Percentiles rank a stretch among this genome's conserved stretches.
These are phyloP conservation scores for Candida ipomoeae DNA, from an alignment of 805 yeast species.

Conservation along the genomic window DNA sequence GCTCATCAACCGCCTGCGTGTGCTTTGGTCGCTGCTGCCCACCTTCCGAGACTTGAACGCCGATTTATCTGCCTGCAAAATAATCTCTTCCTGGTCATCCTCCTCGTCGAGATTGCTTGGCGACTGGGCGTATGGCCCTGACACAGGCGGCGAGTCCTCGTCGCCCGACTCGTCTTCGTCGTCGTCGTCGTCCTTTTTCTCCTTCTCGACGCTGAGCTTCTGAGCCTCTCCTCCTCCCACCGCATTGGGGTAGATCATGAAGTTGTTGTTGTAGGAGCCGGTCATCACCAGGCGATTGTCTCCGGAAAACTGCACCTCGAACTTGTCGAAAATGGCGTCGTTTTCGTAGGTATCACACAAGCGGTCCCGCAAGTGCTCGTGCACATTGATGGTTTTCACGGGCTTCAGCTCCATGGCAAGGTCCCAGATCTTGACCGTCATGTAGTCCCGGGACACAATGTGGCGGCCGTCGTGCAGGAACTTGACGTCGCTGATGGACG, in stretches of 20 bases:
- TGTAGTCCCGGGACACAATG: conserved; percentile 93
- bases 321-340: conserved; percentile 97
- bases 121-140: conserved; percentile 27
- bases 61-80: conserved; percentile 95
- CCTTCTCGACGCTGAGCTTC: background rate
- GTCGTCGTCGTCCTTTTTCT: conserved; percentile 21
- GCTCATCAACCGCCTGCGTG: conserved; percentile 49
- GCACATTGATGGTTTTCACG: conserved; percentile 88
- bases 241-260: conserved; percentile 92
- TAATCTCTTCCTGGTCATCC: conserved; percentile 53
- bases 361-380: conserved; percentile 88
- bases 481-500: conserved; percentile 89
- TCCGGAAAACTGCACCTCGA: conserved; percentile 93
- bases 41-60: conserved; percentile 83
- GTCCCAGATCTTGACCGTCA: conserved; percentile 98
- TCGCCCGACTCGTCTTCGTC: conserved; percentile 43
- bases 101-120: conserved; percentile 30
- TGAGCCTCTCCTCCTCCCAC: conserved; percentile 29
- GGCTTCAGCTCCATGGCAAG: conserved; percentile 95
- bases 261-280: conserved; percentile 94
- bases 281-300: conserved; percentile 92
- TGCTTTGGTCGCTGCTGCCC: conserved; percentile 33
- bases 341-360: conserved; percentile 97
- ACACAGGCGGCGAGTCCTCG: conserved; percentile 26
- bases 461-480: conserved; percentile 90